Evolutionary conservation across 2,329 filamentous ascomycete genomes (phyloP).

Genomic region (Venturia pyrina): DNA sequence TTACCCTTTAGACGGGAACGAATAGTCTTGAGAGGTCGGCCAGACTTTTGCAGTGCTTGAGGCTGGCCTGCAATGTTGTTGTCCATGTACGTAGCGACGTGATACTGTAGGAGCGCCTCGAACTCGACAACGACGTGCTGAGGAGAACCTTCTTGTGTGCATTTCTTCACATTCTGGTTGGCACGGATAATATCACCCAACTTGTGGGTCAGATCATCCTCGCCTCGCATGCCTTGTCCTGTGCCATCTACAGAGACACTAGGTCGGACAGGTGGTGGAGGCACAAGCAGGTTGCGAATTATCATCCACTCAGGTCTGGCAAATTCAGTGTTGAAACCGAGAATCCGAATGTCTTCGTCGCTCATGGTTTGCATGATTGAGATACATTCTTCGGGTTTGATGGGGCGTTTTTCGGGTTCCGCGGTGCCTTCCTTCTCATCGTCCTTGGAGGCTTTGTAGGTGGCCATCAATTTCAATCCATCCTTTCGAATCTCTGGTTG

Average conservation of each 20-base stretch:
- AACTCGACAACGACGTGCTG: constrained; percentile 88
- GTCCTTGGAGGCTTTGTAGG: constrained; percentile 60
- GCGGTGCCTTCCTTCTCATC: constrained; percentile 56
- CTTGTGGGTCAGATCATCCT: constrained; percentile 99
- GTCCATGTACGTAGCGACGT: constrained; percentile 99
- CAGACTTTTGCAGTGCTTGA: constrained; percentile 91
- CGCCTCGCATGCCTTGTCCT: constrained; percentile 81
- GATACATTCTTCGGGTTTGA: constrained; percentile 76
- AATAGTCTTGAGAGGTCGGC: constrained; percentile 91
- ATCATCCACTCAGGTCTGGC: constrained; percentile 98
- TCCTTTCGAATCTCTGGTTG: constrained; percentile 84
- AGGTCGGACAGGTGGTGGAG: constrained; percentile 87
- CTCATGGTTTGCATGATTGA: constrained; percentile 80
- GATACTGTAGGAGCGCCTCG: constrained; percentile 85
- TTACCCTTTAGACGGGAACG: constrained; percentile 97
- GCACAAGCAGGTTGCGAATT: constrained; percentile 86
- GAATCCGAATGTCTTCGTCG: constrained; percentile 69
- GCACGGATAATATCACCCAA: constrained; percentile 96
- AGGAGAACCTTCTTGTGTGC: constrained; percentile 82
- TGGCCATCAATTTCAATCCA: constrained; percentile 71
- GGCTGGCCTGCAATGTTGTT: constrained; percentile 97
- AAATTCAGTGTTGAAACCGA: constrained; percentile 90
- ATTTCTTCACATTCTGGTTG: constrained; percentile 88
- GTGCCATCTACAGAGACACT: constrained; percentile 97
- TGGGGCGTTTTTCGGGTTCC: constrained; percentile 65